Evolutionary conservation across 2,329 filamentous ascomycete genomes (phyloP).

Genomic region (Claviceps sorghi): DNA sequence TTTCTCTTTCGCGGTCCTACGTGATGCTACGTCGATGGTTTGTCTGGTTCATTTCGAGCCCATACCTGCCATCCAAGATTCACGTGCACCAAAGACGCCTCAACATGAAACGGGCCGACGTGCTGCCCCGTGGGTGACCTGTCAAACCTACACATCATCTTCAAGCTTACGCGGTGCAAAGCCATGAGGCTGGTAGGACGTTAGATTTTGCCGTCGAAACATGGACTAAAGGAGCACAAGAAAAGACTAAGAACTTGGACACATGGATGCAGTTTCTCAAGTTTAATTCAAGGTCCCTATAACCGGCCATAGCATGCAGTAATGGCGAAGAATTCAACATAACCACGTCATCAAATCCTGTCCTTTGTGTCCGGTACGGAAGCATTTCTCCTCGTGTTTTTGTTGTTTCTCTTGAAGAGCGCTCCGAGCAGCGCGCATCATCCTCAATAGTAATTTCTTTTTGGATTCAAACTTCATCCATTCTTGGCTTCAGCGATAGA

Average conservation of each 20-base stretch:
- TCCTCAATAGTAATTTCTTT: neutral
- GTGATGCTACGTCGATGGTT: neutral
- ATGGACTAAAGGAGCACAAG: too few relatives aligned
- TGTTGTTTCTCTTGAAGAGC: neutral
- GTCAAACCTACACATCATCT: neutral
- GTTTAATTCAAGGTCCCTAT: constrained; percentile 21
- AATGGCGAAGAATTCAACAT: constrained; percentile 23
- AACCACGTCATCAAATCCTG: constrained; percentile 17
- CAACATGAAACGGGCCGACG: neutral
- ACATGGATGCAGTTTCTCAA: neutral
- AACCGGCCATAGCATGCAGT: constrained; percentile 33
- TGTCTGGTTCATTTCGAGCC: neutral
- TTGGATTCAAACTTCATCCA: neutral
- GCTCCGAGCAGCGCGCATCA: constrained; percentile 12
- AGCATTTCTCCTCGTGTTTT: constrained; percentile 3
- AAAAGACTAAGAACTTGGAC: too few relatives aligned
- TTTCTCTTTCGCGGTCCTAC: neutral
- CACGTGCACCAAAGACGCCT: neutral
- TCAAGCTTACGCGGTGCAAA: too few relatives aligned
- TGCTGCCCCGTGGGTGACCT: neutral
- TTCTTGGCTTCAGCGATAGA: too few relatives aligned
- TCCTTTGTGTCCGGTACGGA: constrained; percentile 12
- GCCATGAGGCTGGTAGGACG: too few relatives aligned
- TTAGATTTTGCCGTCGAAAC: too few relatives aligned
- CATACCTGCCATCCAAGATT: neutral